Evolutionary conservation across 1,284 basidiomycete genomes (phyloP), one percentile per base, ranked within the genome.

Genomic region (Puccinia horiana): DNA sequence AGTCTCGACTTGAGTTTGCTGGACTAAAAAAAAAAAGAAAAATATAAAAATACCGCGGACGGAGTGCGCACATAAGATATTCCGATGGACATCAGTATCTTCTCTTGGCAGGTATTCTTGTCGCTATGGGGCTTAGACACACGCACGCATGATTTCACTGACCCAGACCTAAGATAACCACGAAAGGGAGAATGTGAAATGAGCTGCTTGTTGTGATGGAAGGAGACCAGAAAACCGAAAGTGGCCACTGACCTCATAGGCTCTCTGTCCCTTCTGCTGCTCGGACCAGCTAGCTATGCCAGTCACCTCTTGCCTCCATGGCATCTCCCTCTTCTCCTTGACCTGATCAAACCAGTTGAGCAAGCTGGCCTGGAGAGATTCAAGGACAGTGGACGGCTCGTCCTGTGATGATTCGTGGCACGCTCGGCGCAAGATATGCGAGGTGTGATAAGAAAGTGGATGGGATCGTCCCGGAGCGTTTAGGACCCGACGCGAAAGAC

Each of bases 111-210:
- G 40, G 37, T 3, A 23, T 54, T 20, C 35, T 18, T 35, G 49
- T 18, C 11, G 49, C 65, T 9, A 29, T 37, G n/a, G 12, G 58
- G 3, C 9, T 56, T 26, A 16, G 32, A 40, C 52, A 23, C 49
- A 81, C 78, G 35, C 56, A 81, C 78, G 70, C 78, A 81, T 81
- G 44, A 81, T 81, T 73, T 81, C 78, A 40, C 78, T 81, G 54
- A 81, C 78, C 78, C 78, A 81, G 29, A 81, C 78, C 78, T 81
- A 32, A 40, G 16, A 54, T 1, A 3, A 78, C 12, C 20, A 49
- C 11, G 47, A 6, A 74, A 74, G 12, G 26, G 8, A 54, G 49
- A 72, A 18, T 47, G 29, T 8, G 18, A 6, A 29, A 44, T 32
- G 14, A 70, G 20, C 5, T 44, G 20, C 12, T 63, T 63, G 32